A percentile compares a stretch with the other conserved stretches of the same genome.
These are phyloP conservation scores for Pouteria campechiana DNA, from an alignment of 179 eudicot genomes.

Conservation along the genomic window DNA sequence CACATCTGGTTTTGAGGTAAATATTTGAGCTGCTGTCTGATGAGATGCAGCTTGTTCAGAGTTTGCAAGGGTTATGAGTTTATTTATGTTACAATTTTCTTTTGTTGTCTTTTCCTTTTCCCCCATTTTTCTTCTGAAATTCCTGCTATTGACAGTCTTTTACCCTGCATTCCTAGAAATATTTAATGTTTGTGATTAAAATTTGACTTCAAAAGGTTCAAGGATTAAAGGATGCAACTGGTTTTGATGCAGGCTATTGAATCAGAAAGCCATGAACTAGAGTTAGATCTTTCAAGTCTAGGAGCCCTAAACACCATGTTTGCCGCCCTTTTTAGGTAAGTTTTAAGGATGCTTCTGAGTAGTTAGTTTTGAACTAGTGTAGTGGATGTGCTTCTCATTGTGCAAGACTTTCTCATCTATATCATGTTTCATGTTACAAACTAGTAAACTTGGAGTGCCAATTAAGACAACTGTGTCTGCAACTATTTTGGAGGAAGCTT, in stretches of 20 bases:
- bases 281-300: conserved; percentile 95
- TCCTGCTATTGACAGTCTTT: no score
- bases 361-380: background rate
- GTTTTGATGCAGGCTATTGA: conserved; percentile 84
- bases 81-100: no score
- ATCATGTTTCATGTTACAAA: background rate
- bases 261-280: conserved; percentile 82
- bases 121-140: no score
- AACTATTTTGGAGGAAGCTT: conserved; percentile 87
- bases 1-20: conserved; percentile 92
- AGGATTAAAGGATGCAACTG: conserved; percentile 87
- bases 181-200: no score
- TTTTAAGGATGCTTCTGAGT: background rate
- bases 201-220: no score
- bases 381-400: background rate
- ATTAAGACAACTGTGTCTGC: conserved; percentile 97
- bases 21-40: no score
- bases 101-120: no score
- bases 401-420: no score
- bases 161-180: no score
- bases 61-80: no score
- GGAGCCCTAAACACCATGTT: conserved; percentile 92
- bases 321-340: conserved; percentile 92
- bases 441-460: conserved; percentile 97
- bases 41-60: no score